Base-by-base conservation (phyloP, 768 basidiomycete species). In the Rhodocollybia butyracea region DNA sequence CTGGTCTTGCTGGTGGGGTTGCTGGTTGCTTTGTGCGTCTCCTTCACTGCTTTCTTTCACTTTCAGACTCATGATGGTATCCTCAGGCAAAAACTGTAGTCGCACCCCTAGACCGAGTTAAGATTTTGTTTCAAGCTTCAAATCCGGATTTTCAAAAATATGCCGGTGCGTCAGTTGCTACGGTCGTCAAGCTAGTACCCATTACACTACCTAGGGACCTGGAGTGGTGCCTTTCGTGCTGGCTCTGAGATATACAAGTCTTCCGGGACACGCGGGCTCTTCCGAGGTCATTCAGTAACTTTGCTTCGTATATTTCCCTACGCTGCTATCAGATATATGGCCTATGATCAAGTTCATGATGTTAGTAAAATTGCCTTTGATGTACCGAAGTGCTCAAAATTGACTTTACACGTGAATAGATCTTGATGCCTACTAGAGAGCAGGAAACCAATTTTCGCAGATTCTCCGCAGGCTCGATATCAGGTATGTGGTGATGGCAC, bases 71-170 rank as follows among this genome's bases (percentile, higher is more conserved):
- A 48, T 30, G 39, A 43, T 34, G 36, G 47, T 41, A 36, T 12
- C 24, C 43, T 38, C 60, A 96, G 95, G 94, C 94, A 46, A 96
- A 96, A 73, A 93, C 94, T 12, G 88, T 87, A 30, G 91, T 97
- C 41, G 97, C 97, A 19, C 97, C 97, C 3, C 80, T 99, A 46
- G 97, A 99, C 69, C 80, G 97, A 67, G 95, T 99, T 62, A 99
- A 99, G 75, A 99, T 99, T 63, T 85, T 99, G 46, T 97, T 98
- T 67, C 96, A 99, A 69, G 93, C 97, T 0, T 92, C 92, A 6
- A 97, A 96, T 69, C 90, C 91, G 7, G 96, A 98, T 56, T 99
- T 90, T 67, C 81, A 84, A 67, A 91, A 94, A 69, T 98, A 95
- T 73, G 84, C 94, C 56, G 95, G 95, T 92, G 56, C 56, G 83